phyloP scores from a whole-genome alignment of 2,329 filamentous ascomycete species.

The Cercospora sojina region DNA sequence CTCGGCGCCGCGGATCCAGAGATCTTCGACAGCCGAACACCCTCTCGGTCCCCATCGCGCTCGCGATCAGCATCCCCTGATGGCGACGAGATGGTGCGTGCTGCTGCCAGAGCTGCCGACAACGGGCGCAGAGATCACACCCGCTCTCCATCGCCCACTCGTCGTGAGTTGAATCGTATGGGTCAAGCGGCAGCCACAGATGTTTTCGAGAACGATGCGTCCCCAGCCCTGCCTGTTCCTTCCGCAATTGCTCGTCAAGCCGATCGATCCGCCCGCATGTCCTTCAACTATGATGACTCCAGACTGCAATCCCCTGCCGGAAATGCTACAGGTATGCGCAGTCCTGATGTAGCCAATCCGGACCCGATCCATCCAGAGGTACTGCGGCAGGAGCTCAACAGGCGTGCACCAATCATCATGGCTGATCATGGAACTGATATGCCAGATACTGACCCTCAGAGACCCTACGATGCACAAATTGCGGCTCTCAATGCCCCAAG shows the following conservation, averaged over 20 bases:
- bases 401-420: background rate
- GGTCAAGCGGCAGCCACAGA: slow-evolving; percentile 8
- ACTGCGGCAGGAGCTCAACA: slow-evolving; percentile 10
- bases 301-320: slow-evolving; percentile 8
- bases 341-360: slow-evolving; percentile 6
- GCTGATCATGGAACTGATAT: slow-evolving; percentile 10
- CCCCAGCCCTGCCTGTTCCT: background rate
- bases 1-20: slow-evolving; percentile 9
- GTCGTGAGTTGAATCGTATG: slow-evolving; percentile 6
- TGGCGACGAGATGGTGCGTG: slow-evolving; percentile 5
- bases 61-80: slow-evolving; percentile 7
- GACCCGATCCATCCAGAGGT: slow-evolving; percentile 6
- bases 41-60: background rate
- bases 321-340: slow-evolving; percentile 12
- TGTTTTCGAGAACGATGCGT: slow-evolving; percentile 6
- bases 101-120: slow-evolving; percentile 6
- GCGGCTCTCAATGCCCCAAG: slow-evolving; percentile 10
- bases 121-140: slow-evolving; percentile 4
- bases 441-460: slow-evolving; percentile 8
- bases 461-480: slow-evolving; percentile 11
- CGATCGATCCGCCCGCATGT: background rate
- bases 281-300: background rate
- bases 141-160: slow-evolving; percentile 9
- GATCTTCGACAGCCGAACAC: slow-evolving; percentile 4
- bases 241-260: slow-evolving; percentile 2